phyloP scores from a whole-genome alignment of 1,284 basidiomycete species.

The Neolentinus lepideus region DNA sequence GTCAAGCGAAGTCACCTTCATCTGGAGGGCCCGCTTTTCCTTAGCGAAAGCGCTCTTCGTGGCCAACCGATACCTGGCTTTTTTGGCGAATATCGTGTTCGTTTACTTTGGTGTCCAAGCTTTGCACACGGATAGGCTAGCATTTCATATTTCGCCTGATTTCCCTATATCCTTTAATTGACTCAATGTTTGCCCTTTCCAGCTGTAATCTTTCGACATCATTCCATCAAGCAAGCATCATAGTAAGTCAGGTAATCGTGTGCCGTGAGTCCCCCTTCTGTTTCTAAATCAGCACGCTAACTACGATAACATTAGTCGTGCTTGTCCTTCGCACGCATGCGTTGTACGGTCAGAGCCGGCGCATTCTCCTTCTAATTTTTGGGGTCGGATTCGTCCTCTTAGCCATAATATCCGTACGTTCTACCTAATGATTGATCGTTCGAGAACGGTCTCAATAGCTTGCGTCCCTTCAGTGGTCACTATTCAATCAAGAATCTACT shows the following conservation, averaged over 20 bases:
- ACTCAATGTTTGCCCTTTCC: too few species aligned
- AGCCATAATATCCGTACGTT: neutral
- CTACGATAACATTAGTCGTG: neutral
- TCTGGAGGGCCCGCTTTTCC: constrained; percentile 4
- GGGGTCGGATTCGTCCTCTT: neutral
- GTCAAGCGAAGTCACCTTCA: constrained; percentile 1
- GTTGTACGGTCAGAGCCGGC: neutral
- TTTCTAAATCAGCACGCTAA: neutral
- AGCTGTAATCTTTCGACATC: neutral
- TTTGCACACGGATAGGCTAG: neutral
- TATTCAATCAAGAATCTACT: neutral
- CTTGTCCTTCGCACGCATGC: neutral
- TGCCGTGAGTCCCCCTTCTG: neutral
- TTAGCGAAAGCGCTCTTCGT: constrained; percentile 1
- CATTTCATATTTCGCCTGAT: too few species aligned
- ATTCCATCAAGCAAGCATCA: neutral
- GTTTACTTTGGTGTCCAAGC: neutral
- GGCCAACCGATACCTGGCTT: constrained; percentile 5
- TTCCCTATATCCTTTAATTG: too few species aligned
- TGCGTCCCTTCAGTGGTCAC: neutral
- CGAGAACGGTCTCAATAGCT: too few species aligned
- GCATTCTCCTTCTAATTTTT: neutral
- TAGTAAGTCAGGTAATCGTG: neutral
- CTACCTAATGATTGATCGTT: neutral
- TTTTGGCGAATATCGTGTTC: neutral